Conservation (phyloP, 2,329 filamentous ascomycete species). For the Trichoderma asperellum region DNA sequence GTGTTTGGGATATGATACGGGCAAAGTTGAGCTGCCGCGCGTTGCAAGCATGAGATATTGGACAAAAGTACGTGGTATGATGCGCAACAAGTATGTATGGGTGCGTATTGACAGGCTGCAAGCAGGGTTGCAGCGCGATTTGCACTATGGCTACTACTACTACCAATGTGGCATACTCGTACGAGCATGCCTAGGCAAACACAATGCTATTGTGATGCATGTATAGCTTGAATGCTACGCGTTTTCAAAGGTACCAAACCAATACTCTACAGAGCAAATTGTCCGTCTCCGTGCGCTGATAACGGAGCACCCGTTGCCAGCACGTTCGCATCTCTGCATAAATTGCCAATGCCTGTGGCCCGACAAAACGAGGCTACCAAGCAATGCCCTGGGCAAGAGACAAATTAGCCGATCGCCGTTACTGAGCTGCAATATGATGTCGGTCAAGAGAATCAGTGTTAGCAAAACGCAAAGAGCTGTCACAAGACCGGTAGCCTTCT, state of each 20-base stretch:
- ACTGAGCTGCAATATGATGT: constrained; percentile 15
- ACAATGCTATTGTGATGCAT: not conserved
- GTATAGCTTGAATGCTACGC: not conserved
- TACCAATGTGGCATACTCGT: not conserved
- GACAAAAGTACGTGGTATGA: not conserved
- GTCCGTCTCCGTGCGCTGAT: not conserved
- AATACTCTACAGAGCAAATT: not conserved
- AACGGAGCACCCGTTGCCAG: not conserved
- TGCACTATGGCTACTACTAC: not conserved
- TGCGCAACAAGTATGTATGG: not conserved
- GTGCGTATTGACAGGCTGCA: not conserved
- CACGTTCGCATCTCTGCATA: not conserved
- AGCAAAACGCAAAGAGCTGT: constrained; percentile 2
- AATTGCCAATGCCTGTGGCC: not conserved
- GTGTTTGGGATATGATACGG: not conserved
- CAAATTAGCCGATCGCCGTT: constrained; percentile 12
- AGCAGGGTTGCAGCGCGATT: not conserved
- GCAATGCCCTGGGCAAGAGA: not conserved
- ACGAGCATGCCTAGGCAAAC: not conserved
- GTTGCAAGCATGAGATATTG: not conserved
- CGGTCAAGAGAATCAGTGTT: constrained; percentile 6
- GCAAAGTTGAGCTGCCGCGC: not conserved
- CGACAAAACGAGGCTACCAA: constrained; percentile 2
- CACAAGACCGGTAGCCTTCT: constrained; percentile 11
- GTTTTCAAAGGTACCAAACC: not conserved